phyloP scores from a whole-genome alignment of 1,139 yeast species.

The Debaryomyces sp. region DNA sequence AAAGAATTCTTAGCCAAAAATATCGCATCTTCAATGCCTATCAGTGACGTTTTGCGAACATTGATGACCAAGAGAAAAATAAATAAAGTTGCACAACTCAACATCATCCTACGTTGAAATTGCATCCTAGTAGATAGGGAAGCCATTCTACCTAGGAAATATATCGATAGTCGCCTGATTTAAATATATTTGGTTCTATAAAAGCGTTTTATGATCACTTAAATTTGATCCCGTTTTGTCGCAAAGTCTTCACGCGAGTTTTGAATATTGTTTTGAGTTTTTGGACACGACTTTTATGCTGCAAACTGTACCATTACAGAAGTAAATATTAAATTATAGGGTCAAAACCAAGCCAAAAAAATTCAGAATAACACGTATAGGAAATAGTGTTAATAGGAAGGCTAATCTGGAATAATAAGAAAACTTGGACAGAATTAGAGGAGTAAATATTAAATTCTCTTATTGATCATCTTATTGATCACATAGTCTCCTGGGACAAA shows the following conservation, averaged over 20 bases:
- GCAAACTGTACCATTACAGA: not conserved
- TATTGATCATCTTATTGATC: too few species aligned
- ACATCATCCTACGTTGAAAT: conserved; percentile 17
- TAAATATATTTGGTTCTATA: not conserved
- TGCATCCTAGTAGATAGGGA: conserved; percentile 11
- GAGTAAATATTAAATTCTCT: not conserved
- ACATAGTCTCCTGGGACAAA: not conserved
- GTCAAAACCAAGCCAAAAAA: too few species aligned
- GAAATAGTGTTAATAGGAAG: too few species aligned
- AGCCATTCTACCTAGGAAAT: conserved; percentile 7
- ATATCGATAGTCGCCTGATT: not conserved
- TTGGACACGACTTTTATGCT: not conserved
- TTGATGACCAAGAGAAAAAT: conserved; percentile 11
- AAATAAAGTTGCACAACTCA: conserved; percentile 14
- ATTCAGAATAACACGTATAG: too few species aligned
- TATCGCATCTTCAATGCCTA: conserved; percentile 30
- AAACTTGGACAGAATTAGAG: not conserved
- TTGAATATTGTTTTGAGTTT: not conserved
- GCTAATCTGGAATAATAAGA: not conserved
- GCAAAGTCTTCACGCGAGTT: not conserved
- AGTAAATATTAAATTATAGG: too few species aligned
- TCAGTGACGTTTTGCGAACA: conserved; percentile 11
- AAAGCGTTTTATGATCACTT: conserved; percentile 2
- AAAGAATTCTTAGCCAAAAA: conserved; percentile 30
- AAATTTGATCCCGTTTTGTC: conserved; percentile 1